These are phyloP conservation scores for Rubia balearica DNA, from an alignment of 305 asterid genomes.

Conservation along the genomic window DNA sequence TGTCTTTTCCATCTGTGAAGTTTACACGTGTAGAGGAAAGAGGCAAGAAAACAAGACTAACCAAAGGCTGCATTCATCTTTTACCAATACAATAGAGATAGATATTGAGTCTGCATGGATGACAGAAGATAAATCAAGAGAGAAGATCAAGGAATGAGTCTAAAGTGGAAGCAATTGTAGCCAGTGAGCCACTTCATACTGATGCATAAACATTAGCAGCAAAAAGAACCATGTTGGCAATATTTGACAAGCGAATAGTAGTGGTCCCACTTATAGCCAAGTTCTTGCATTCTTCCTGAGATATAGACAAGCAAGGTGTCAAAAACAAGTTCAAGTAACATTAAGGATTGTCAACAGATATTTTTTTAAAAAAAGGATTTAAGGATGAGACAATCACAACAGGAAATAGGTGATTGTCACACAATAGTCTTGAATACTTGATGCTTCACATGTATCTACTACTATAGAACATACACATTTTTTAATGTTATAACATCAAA, in stretches of 20 bases:
- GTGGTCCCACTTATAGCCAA: constrained; percentile 42
- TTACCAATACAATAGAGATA: constrained; percentile 50
- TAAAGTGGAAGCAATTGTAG: constrained; percentile 46
- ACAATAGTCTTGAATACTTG: too few relatives aligned
- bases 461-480: too few relatives aligned
- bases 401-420: too few relatives aligned
- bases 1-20: neutral
- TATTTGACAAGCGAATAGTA: constrained; percentile 43
- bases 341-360: too few relatives aligned
- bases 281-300: constrained; percentile 43
- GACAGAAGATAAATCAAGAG: constrained; percentile 48
- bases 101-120: constrained; percentile 46
- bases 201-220: constrained; percentile 51
- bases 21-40: neutral
- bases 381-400: too few relatives aligned
- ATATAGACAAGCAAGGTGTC: constrained; percentile 11
- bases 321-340: neutral
- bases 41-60: constrained; percentile 22
- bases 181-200: constrained; percentile 41
- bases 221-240: constrained; percentile 50
- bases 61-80: constrained; percentile 57
- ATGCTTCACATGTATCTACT: too few relatives aligned
- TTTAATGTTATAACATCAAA: too few relatives aligned
- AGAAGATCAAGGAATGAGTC: constrained; percentile 48
- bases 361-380: too few relatives aligned